phyloP scores from a whole-genome alignment of 345 rosid species.

The Rhodamnia argentea region DNA sequence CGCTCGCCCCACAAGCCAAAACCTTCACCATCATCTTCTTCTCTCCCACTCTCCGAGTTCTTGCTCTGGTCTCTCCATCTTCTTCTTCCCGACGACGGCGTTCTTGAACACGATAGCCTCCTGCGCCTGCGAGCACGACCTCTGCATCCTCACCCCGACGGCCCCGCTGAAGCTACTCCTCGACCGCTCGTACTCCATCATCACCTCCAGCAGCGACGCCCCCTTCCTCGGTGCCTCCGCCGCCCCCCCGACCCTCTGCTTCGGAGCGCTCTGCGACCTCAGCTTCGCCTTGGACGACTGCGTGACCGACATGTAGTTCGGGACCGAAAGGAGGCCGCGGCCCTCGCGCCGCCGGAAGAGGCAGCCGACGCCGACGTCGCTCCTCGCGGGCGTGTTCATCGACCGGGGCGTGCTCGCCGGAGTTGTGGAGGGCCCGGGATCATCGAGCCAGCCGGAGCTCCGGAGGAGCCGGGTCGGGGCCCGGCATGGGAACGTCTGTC shows the following conservation, averaged over 20 bases:
- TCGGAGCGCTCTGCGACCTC: conserved; percentile 82
- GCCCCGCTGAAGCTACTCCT: conserved; percentile 55
- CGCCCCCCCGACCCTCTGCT: conserved; percentile 57
- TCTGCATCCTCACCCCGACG: conserved; percentile 40
- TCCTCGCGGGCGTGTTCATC: conserved; percentile 26
- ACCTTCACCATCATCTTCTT: neutral
- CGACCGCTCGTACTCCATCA: conserved; percentile 32
- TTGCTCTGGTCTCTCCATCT: neutral
- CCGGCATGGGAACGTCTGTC: neutral
- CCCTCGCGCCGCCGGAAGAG: neutral
- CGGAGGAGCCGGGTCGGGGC: neutral
- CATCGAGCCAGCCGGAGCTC: neutral
- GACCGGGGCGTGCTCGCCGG: neutral
- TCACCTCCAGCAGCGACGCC: conserved; percentile 54
- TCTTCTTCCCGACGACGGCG: conserved; percentile 3
- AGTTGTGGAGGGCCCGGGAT: neutral
- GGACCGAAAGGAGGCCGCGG: neutral
- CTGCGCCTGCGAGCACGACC: conserved; percentile 26
- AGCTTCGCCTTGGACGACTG: conserved; percentile 70
- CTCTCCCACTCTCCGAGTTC: neutral
- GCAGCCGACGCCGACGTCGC: neutral
- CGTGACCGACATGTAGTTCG: conserved; percentile 81
- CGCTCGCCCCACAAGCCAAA: neutral
- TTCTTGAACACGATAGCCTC: conserved; percentile 33
- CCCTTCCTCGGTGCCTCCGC: conserved; percentile 23